Evolutionary conservation across 1,284 basidiomycete species (phyloP), one percentile per base, ranked within the genome.

Genomic region (Pseudozyma hubeiensis): DNA sequence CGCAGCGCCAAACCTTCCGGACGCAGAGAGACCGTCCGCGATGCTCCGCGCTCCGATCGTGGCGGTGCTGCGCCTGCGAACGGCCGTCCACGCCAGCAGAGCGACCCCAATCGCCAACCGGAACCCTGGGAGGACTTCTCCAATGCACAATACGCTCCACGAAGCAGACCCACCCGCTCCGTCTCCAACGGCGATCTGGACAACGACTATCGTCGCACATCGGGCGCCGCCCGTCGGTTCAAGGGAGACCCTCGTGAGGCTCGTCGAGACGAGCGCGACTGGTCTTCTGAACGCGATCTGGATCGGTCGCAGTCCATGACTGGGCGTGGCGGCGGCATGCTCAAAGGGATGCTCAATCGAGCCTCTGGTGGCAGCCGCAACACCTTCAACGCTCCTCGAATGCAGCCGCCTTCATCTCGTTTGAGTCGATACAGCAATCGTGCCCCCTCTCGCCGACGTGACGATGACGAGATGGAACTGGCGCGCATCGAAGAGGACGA

Each of bases 401-500:
- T 67, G 57, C 52, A 63, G 29, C 45, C 51, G 14, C 53, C 70
- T 6, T 62, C 65, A 16, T 51, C 40, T 5, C 65, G 71, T 50
- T 48, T 69, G 29, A 61, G 47, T 19, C 62, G 71, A 17, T 68
- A 68, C 55, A 69, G 54, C 65, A 43, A 62, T 31, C 53, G 53
- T 16, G 41, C 35, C n/a, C 54, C 62, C 13, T 13, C 54, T 24
- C 53, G 57, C 17, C 62, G 71, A 43, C 53, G 64, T 16, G 64
- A 68, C 40, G 65, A 68, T 19, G 53, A 47, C 29, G 70, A 68
- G 35, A 57, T 57, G 37, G 65, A 74, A 16, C 65, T 74, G 2
- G 60, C 60, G 2, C 57, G 61, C 14, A 73, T 73, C 61, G 70
- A 73, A 35, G 70, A 73, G 46, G 71, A 74, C 43, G 71, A 74